Evolutionary conservation across 176 grass and related monocot genomes (phyloP), one percentile per base, ranked within the genome.

Genomic region (Chrysopogon serrulatus): DNA sequence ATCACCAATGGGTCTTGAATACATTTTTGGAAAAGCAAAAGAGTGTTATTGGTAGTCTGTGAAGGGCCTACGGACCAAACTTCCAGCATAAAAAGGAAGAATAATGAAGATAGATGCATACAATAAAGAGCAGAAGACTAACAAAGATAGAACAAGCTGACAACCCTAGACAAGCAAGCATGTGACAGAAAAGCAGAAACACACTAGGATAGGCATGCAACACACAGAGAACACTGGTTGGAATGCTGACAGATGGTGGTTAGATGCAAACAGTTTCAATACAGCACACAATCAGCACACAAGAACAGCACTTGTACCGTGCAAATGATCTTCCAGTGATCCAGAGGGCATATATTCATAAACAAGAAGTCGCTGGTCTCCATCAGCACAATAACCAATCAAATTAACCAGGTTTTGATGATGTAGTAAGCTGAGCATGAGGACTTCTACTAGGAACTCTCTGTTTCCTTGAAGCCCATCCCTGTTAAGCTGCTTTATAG

Each of bases 341-440:
- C 94, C 94, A 5, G 88, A 97, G 65, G 87, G 89, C 94, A 97
- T 93, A 80, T 94, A 97, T 84, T 97, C 94, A 56, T 97, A 97
- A 43, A 97, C 94, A 76, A 97, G 87, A 71, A 97, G 94, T 17
- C 94, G 91, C 53, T 97, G 94, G n/a, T 97, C 94, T 70, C 94
- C 94, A 44, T 97, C 89, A 42, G 94, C 91, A 79, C 94, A 97
- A 61, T 97, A 97, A 6, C 94, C 94, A 81, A 97, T 93, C 54
- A 97, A 81, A 92, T 37, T 97, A 41, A 97, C 94, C 71, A 97
- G 91, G 74, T 97, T 97, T 49, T 84, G 84, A 79, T 97, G 91
- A 79, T 97, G 94, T 66, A 97, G 84, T 34, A 97, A 74, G 78
- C 91, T 97, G 66, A 97, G 89, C 93, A 96, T 96, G 53, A 94